Evolutionary conservation across 768 basidiomycete species (phyloP).

Genomic region (Boletus sp.): DNA sequence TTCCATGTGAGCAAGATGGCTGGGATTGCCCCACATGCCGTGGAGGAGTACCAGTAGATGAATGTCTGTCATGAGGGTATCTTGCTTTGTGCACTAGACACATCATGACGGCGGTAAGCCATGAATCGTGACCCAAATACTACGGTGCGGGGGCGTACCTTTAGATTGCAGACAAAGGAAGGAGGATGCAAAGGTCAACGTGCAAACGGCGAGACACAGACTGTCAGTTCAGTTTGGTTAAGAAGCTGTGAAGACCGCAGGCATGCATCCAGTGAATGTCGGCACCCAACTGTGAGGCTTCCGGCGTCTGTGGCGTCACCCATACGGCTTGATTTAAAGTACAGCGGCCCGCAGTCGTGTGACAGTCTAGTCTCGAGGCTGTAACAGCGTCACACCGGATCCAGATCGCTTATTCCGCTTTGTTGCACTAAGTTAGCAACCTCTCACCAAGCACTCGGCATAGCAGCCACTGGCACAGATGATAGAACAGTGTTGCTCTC

Average conservation of each 20-base stretch:
- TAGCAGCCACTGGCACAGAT: neutral
- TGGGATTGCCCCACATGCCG: constrained; percentile 82
- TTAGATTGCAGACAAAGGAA: neutral
- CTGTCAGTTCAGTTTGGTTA: neutral
- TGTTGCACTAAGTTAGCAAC: neutral
- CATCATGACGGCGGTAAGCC: neutral
- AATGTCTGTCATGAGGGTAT: constrained; percentile 27
- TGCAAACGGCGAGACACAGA: constrained; percentile 1
- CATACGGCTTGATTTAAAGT: neutral
- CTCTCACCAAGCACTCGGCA: neutral
- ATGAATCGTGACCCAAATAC: neutral
- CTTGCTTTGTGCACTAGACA: constrained; percentile 1
- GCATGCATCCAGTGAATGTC: neutral
- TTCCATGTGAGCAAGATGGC: constrained; percentile 58
- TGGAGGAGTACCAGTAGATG: constrained; percentile 49
- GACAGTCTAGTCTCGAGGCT: neutral
- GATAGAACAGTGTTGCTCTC: constrained; percentile 6
- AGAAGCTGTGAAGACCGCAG: constrained; percentile 1
- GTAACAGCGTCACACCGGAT: constrained; percentile 7
- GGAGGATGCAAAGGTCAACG: constrained; percentile 1
- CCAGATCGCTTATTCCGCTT: neutral
- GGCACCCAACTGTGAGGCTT: neutral
- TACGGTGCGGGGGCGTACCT: neutral
- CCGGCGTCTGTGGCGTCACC: neutral
- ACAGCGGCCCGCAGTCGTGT: neutral